Evolutionary conservation across 805 yeast species (phyloP).

Genomic region (Groenewaldozyma salmanticensis): DNA sequence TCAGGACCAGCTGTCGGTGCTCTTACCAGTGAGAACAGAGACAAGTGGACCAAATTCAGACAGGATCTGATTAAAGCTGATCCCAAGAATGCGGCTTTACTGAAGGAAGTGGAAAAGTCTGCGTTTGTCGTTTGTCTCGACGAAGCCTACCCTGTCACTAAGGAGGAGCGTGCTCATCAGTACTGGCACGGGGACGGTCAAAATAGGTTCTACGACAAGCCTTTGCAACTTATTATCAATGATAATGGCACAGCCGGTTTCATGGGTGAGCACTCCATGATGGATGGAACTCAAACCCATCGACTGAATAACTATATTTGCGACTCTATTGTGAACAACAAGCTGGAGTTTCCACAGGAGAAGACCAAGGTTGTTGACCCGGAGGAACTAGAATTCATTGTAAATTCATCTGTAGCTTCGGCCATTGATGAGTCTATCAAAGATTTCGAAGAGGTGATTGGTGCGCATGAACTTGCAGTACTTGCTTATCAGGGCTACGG

Average conservation of each 20-base stretch:
- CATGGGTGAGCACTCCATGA: slow-evolving; percentile 91
- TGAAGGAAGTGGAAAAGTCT: slow-evolving; percentile 63
- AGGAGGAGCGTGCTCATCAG: slow-evolving; percentile 73
- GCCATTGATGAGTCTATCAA: slow-evolving; percentile 47
- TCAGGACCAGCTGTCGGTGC: slow-evolving; percentile 58
- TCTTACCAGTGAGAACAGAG: slow-evolving; percentile 78
- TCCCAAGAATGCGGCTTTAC: slow-evolving; percentile 50
- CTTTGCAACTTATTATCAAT: slow-evolving; percentile 71
- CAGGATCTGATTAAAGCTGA: slow-evolving; percentile 42
- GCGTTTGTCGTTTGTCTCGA: slow-evolving; percentile 80
- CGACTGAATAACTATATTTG: slow-evolving; percentile 72
- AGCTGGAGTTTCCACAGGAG: slow-evolving; percentile 28
- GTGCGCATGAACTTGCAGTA: slow-evolving; percentile 62
- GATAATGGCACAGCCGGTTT: slow-evolving; percentile 86
- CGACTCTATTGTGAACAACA: slow-evolving; percentile 42
- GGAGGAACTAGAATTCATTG: slow-evolving; percentile 39
- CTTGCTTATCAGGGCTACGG: slow-evolving; percentile 82
- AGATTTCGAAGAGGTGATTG: slow-evolving; percentile 48
- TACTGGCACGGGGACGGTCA: slow-evolving; percentile 94
- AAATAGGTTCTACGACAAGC: slow-evolving; percentile 88
- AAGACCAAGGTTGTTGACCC: slow-evolving; percentile 18
- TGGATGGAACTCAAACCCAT: slow-evolving; percentile 97
- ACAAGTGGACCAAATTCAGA: slow-evolving; percentile 61
- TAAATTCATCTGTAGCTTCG: slow-evolving; percentile 39
- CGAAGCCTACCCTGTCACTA: slow-evolving; percentile 56